Evolutionary conservation across 192 early-diverging fungal genomes (phyloP).

Genomic region (Backusella circina): DNA sequence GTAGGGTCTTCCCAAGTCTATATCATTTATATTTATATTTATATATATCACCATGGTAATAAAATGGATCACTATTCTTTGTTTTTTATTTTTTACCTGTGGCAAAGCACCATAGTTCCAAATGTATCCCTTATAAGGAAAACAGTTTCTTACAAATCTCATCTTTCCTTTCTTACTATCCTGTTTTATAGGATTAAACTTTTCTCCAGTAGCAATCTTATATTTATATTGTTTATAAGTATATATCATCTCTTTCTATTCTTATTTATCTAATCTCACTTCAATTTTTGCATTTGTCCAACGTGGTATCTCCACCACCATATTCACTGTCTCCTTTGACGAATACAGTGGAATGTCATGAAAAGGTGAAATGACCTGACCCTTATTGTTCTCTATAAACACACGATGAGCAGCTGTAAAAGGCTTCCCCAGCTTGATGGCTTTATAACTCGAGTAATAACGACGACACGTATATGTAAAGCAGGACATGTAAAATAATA

Average conservation of each 20-base stretch:
- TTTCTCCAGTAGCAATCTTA: constrained; percentile 91
- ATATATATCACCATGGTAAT: not conserved
- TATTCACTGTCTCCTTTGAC: constrained; percentile 88
- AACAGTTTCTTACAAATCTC: constrained; percentile 96
- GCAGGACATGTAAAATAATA: not conserved
- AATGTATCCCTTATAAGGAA: constrained; percentile 99
- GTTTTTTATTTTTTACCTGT: constrained; percentile 49
- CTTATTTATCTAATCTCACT: constrained; percentile 35
- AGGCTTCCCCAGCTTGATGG: not conserved
- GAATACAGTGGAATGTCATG: constrained; percentile 99
- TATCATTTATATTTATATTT: not conserved
- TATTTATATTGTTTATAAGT: not conserved
- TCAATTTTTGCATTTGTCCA: constrained; percentile 99
- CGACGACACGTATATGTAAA: not conserved
- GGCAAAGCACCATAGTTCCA: constrained; percentile 99
- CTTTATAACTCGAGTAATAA: not conserved
- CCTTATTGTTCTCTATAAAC: constrained; percentile 48
- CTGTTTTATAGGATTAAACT: constrained; percentile 98
- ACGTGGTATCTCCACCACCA: constrained; percentile 97
- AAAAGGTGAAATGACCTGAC: constrained; percentile 88
- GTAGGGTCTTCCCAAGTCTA: constrained; percentile 98
- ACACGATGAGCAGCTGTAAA: constrained; percentile 17
- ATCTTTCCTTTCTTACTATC: constrained; percentile 99
- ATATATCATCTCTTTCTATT: not conserved
- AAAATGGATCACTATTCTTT: not conserved